A percentile compares a stretch with the other conserved stretches of the same genome.
phyloP scores from a whole-genome alignment of 2,329 filamentous ascomycete genomes.

The Trichoderma koningiopsis region DNA sequence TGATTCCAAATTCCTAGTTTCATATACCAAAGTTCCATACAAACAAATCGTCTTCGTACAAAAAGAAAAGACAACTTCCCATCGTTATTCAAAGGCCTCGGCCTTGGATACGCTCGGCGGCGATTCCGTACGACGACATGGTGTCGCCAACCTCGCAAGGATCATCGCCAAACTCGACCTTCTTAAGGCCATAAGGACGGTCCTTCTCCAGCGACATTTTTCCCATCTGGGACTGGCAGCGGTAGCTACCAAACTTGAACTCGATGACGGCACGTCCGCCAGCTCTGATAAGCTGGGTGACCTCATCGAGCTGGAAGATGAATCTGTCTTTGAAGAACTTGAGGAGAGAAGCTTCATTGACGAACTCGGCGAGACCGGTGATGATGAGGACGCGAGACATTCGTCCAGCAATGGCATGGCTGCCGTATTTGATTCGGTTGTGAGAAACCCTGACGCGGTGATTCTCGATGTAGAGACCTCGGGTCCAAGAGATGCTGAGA shows the following conservation, averaged over 20 bases:
- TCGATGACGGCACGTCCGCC: constrained; percentile 44
- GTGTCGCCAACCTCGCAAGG: constrained; percentile 43
- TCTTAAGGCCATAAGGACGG: constrained; percentile 39
- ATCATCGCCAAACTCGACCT: constrained; percentile 44
- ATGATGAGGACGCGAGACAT: constrained; percentile 55
- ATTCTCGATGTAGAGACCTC: constrained; percentile 42
- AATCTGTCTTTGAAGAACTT: constrained; percentile 48
- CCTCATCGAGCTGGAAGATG: constrained; percentile 51
- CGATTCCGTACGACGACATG: constrained; percentile 37
- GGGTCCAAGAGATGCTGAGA: constrained; percentile 31
- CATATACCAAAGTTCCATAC: not conserved
- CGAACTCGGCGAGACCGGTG: constrained; percentile 47
- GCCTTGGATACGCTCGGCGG: constrained; percentile 39
- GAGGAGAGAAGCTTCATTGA: constrained; percentile 46
- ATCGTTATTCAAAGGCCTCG: constrained; percentile 33
- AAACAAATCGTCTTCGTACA: not conserved
- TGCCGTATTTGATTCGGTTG: constrained; percentile 52
- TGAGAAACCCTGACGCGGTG: constrained; percentile 44
- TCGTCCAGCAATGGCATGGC: constrained; percentile 33
- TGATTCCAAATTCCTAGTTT: not conserved
- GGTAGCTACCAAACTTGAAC: constrained; percentile 57
- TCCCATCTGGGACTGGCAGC: constrained; percentile 56
- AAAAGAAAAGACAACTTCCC: not conserved
- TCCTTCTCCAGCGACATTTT: constrained; percentile 45
- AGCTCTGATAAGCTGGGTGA: constrained; percentile 38